Conservation (phyloP, 179 eudicot genomes). For the Nepenthes alata region DNA sequence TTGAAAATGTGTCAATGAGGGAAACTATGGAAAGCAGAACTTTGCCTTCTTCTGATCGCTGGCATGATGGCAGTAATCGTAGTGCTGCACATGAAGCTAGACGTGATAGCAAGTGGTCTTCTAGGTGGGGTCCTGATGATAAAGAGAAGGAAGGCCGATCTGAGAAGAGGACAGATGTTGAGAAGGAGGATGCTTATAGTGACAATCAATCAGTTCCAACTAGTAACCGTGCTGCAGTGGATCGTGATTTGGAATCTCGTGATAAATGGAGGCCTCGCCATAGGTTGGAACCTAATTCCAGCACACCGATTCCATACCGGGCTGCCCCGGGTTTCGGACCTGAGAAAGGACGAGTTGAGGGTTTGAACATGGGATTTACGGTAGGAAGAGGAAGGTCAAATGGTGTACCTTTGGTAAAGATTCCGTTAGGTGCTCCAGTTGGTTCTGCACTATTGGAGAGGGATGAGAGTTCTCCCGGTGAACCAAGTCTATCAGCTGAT, state of each 20-base stretch:
- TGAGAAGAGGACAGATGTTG: slow-evolving; percentile 57
- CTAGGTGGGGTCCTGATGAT: slow-evolving; percentile 91
- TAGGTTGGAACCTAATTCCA: slow-evolving; percentile 53
- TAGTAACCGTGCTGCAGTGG: slow-evolving; percentile 26
- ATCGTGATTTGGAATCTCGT: slow-evolving; percentile 34
- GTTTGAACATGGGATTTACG: slow-evolving; percentile 48
- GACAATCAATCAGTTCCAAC: slow-evolving; percentile 36
- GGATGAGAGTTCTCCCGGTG: slow-evolving; percentile 40
- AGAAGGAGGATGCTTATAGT: slow-evolving; percentile 55
- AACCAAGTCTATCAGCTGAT: slow-evolving; percentile 20
- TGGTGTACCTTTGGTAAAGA: slow-evolving; percentile 20
- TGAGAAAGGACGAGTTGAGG: slow-evolving; percentile 61
- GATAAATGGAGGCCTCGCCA: slow-evolving; percentile 97
- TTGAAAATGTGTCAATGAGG: slow-evolving; percentile 43
- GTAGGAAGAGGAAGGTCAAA: slow-evolving; percentile 74
- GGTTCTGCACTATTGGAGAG: slow-evolving; percentile 25
- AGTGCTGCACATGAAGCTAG: slow-evolving; percentile 43
- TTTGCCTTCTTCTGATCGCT: slow-evolving; percentile 57
- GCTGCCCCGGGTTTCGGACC: slow-evolving; percentile 84
- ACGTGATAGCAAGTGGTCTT: slow-evolving; percentile 89
- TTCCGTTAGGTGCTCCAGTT: slow-evolving; percentile 35
- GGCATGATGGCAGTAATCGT: slow-evolving; percentile 56
- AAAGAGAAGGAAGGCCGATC: slow-evolving; percentile 58
- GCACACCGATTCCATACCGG: slow-evolving; percentile 43
- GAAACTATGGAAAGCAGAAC: slow-evolving; percentile 46